Percentiles rank a stretch among this genome's conserved stretches.
phyloP scores from a whole-genome alignment of 2,329 filamentous ascomycete species.

The Aspergillus ibericus region DNA sequence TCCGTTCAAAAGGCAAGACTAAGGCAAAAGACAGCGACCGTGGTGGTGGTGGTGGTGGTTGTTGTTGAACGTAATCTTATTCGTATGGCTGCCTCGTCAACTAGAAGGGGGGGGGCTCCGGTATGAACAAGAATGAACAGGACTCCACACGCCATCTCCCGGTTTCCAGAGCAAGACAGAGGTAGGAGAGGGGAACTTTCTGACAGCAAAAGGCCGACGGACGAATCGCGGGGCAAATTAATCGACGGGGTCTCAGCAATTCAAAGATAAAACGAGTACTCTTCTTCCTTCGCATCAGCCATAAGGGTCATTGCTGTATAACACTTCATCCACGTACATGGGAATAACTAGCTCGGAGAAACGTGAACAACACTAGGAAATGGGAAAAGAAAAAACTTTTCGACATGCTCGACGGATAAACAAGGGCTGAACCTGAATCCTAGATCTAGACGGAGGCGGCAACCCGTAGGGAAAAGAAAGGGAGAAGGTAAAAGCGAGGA shows the following conservation, averaged over 20 bases:
- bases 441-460: slow-evolving; percentile 30
- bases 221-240: slow-evolving; percentile 5
- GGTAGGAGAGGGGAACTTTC: slow-evolving; percentile 18
- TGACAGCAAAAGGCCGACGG: slow-evolving; percentile 11
- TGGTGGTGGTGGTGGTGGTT: no score
- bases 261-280: slow-evolving; percentile 10
- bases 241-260: slow-evolving; percentile 13
- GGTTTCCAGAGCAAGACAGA: slow-evolving; percentile 25
- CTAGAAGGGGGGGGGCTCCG: slow-evolving; percentile 22
- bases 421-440: slow-evolving; percentile 31
- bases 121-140: slow-evolving; percentile 25
- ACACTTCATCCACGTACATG: slow-evolving; percentile 34
- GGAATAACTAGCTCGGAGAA: slow-evolving; percentile 32
- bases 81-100: slow-evolving; percentile 29
- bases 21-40: slow-evolving; percentile 1
- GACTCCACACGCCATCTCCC: slow-evolving; percentile 30
- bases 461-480: slow-evolving; percentile 18
- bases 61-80: slow-evolving; percentile 23
- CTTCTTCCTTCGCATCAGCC: slow-evolving; percentile 36
- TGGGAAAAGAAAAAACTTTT: slow-evolving; percentile 36
- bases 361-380: slow-evolving; percentile 20
- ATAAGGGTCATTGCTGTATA: slow-evolving; percentile 37
- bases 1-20: not conserved
- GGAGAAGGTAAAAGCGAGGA: slow-evolving; percentile 12
- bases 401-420: slow-evolving; percentile 36